Evolutionary conservation across 2,329 filamentous ascomycete genomes (phyloP).

Genomic region (Neonectria neomacrospora): DNA sequence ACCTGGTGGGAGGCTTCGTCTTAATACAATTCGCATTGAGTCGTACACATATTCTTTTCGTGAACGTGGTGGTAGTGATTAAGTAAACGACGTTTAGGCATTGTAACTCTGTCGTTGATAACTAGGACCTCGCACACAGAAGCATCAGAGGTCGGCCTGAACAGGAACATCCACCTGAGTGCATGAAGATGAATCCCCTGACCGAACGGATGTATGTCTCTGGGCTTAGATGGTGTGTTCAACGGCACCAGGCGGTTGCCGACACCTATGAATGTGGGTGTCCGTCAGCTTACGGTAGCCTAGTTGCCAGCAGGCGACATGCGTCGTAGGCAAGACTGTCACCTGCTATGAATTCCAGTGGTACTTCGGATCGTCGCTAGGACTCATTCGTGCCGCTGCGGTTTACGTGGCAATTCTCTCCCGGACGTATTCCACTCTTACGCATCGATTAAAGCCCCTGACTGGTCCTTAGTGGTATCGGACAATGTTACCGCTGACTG

Average conservation of each 20-base stretch:
- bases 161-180: background rate
- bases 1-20: conserved; percentile 1
- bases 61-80: background rate
- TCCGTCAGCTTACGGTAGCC: background rate
- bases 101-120: background rate
- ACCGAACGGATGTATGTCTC: background rate
- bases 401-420: background rate
- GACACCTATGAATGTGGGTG: background rate
- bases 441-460: background rate
- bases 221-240: background rate
- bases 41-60: background rate
- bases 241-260: background rate
- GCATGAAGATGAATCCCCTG: background rate
- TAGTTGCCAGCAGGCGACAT: too few species aligned
- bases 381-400: background rate
- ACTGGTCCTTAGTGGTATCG: too few species aligned
- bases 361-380: background rate
- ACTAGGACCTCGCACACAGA: background rate
- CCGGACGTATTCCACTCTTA: background rate
- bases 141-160: background rate
- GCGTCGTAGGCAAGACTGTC: too few species aligned
- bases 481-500: too few species aligned
- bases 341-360: background rate
- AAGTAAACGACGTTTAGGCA: background rate
- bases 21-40: conserved; percentile 16